Evolutionary conservation across 768 basidiomycete genomes (phyloP), one percentile per base, ranked within the genome.

Genomic region (Termitomyces sp.): DNA sequence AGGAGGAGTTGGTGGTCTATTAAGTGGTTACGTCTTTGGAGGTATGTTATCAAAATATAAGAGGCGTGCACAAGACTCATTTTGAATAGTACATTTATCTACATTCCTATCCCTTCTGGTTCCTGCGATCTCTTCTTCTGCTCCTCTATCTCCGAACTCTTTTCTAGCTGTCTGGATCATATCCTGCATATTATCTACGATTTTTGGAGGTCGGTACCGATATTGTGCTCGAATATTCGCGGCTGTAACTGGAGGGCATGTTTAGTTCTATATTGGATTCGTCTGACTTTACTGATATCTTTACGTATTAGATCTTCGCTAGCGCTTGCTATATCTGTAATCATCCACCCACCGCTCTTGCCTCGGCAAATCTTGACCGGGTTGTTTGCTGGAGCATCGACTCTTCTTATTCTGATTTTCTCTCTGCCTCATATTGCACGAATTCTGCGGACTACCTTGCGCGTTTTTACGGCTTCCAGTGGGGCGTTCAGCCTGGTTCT

Each of bases 91-190:
- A 6, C 84, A 88, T 64, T 64, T 85, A 18, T 75, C 84, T 11
- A 88, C 88, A 0, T 84, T 88, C 64, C 77, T 90, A 7, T 68
- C 84, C 4, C 74, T 89, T 9, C 71, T 89, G 22, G 77, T 89
- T 18, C 84, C 85, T 2, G 79, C 78, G 39, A 76, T 78, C 39
- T 79, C 84, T 0, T 78, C 83, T 0, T 78, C 83, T 38, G 59
- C 78, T 2, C 66, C 78, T 1, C 73, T 87, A 18, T 76, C 79
- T 4, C 57, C 79, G 6, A 80, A 77, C 40, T 74, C 84, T 7
- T 90, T 90, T 68, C 66, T 87, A 13, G 80, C 84, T 12, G 76
- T 87, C 22, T 89, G 86, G 85, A 63, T 88, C 16, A 64, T 89
- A 13, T 81, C 83, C 0, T 78, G 77, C 22, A 63, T 81, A n/a